phyloP scores from a whole-genome alignment of 106 monocot species.

The Dactylorhiza incarnata region DNA sequence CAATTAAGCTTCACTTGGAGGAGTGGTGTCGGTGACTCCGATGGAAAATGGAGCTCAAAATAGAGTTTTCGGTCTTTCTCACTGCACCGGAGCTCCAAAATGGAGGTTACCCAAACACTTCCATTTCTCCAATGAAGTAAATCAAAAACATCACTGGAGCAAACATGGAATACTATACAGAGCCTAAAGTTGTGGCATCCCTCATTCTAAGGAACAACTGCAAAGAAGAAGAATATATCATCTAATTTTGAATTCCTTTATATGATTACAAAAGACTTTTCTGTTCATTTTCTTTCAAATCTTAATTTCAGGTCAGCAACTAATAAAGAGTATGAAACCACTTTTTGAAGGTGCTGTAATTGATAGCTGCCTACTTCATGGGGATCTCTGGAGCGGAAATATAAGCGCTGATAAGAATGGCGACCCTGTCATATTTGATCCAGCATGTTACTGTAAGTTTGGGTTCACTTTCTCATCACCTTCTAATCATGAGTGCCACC shows the following conservation, averaged over 20 bases:
- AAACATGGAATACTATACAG: too few relatives aligned
- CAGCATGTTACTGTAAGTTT: slow-evolving; percentile 93
- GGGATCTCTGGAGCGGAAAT: slow-evolving; percentile 96
- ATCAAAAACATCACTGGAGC: too few relatives aligned
- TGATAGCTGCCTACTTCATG: slow-evolving; percentile 92
- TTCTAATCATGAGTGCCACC: not conserved
- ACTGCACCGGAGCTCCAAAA: too few relatives aligned
- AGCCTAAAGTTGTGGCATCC: not conserved
- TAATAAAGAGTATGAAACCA: slow-evolving; percentile 62
- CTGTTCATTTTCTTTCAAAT: not conserved
- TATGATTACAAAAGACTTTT: not conserved
- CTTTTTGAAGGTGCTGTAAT: slow-evolving; percentile 75
- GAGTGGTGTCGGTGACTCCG: too few relatives aligned
- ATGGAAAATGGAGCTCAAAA: too few relatives aligned
- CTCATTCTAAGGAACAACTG: not conserved
- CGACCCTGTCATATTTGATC: slow-evolving; percentile 89
- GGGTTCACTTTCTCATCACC: not conserved
- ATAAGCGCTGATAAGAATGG: slow-evolving; percentile 85
- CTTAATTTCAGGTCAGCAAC: slow-evolving; percentile 43
- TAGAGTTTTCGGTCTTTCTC: too few relatives aligned
- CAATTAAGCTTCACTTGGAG: not conserved
- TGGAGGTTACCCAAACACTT: too few relatives aligned
- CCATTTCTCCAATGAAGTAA: too few relatives aligned
- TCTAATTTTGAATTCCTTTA: not conserved
- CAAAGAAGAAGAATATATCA: not conserved